Percentiles rank a stretch among this genome's conserved stretches.
These are phyloP conservation scores for Paraconiothyrium brasiliense DNA, from an alignment of 2,329 filamentous ascomycete genomes.

Conservation along the genomic window DNA sequence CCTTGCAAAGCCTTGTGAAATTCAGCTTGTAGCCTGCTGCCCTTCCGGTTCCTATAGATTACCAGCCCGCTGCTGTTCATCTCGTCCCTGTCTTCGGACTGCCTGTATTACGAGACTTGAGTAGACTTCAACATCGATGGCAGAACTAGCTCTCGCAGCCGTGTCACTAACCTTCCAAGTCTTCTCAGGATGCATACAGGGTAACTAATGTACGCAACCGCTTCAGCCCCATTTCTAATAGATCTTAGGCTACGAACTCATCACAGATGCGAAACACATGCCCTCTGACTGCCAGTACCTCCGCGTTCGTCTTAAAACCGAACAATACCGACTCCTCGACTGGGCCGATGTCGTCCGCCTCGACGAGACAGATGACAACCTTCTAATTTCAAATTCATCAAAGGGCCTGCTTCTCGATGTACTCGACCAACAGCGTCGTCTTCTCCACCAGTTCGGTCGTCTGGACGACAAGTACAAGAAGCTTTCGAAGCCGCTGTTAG, in stretches of 20 bases:
- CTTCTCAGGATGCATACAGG: slow-evolving; percentile 50
- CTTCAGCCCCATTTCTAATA: slow-evolving; percentile 1
- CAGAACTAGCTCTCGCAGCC: slow-evolving; percentile 35
- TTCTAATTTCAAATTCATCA: slow-evolving; percentile 43
- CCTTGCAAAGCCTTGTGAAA: slow-evolving; percentile 30
- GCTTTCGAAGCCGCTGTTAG: slow-evolving; percentile 40
- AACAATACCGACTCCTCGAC: slow-evolving; percentile 50
- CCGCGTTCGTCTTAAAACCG: slow-evolving; percentile 48
- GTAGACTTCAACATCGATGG: slow-evolving; percentile 22
- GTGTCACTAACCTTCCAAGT: slow-evolving; percentile 49
- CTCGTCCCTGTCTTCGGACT: background rate
- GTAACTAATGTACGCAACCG: slow-evolving; percentile 18
- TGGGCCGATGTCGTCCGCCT: slow-evolving; percentile 49
- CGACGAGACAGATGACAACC: slow-evolving; percentile 43
- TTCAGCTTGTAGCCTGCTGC: slow-evolving; percentile 32
- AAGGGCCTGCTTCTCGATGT: slow-evolving; percentile 48
- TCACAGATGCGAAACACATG: slow-evolving; percentile 48
- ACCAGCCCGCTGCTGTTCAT: background rate
- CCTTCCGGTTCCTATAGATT: slow-evolving; percentile 6
- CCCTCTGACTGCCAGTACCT: slow-evolving; percentile 44
- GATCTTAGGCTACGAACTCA: slow-evolving; percentile 46
- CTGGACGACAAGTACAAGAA: slow-evolving; percentile 43
- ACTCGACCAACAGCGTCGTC: slow-evolving; percentile 44
- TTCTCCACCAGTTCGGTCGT: slow-evolving; percentile 43
- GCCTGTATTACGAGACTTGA: background rate